Evolutionary conservation across 139 green algal species (phyloP).

Genomic region (Chlorella vulgaris): DNA sequence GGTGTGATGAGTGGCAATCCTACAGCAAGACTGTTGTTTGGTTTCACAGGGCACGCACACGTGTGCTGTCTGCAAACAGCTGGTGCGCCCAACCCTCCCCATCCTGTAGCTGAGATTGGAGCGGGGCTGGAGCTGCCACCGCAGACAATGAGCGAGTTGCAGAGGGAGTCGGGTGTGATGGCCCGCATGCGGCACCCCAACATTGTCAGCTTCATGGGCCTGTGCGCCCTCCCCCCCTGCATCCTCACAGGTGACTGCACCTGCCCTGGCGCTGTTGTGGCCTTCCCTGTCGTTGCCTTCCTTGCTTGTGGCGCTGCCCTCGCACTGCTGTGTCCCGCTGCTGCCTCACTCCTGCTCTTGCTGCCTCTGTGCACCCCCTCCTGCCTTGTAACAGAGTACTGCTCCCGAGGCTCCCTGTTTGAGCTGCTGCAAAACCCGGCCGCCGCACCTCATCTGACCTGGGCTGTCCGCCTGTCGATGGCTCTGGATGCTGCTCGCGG

Average conservation of each 20-base stretch:
- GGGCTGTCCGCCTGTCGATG: background rate
- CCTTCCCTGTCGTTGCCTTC: no score
- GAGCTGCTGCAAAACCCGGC: background rate
- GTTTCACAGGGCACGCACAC: no score
- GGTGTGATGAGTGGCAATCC: background rate
- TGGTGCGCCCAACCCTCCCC: no score
- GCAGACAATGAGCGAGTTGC: no score
- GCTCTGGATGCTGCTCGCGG: background rate
- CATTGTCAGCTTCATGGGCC: constrained; percentile 12
- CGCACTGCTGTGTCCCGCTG: no score
- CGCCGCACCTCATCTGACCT: background rate
- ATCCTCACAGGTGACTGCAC: constrained; percentile 16
- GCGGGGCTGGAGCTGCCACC: no score
- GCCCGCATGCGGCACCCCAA: constrained; percentile 20
- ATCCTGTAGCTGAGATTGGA: background rate
- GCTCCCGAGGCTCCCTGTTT: background rate
- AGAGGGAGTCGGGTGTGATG: background rate
- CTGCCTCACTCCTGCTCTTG: no score
- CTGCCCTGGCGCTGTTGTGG: no score
- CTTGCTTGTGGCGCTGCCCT: no score
- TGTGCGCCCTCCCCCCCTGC: background rate
- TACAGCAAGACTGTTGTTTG: no score
- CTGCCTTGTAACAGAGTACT: background rate
- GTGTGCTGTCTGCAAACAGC: no score
- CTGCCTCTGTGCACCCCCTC: background rate